phyloP scores from a whole-genome alignment of 1,139 yeast genomes.

The Debaryomycetaceae sp. region DNA sequence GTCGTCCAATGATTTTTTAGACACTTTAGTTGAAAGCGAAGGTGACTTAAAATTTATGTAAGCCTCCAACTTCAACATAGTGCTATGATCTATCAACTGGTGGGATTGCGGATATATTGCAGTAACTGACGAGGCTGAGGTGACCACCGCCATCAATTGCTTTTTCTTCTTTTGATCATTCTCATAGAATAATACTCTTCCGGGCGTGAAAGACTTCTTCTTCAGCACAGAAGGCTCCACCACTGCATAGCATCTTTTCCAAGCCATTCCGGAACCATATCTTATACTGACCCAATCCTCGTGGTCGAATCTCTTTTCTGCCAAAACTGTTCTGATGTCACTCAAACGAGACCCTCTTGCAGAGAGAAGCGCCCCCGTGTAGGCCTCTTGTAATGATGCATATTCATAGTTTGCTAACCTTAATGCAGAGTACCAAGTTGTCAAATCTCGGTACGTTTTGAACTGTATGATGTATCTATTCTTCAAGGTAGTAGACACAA shows the following conservation, averaged over 20 bases:
- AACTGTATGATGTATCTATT: slow-evolving; percentile 83
- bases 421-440: slow-evolving; percentile 76
- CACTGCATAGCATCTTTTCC: slow-evolving; percentile 95
- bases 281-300: slow-evolving; percentile 95
- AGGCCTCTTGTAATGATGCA: slow-evolving; percentile 83
- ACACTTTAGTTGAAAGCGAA: slow-evolving; percentile 28
- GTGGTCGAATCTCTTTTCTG: slow-evolving; percentile 81
- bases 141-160: slow-evolving; percentile 74
- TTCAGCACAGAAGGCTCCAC: slow-evolving; percentile 63
- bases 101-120: slow-evolving; percentile 92
- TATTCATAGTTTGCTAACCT: slow-evolving; percentile 78
- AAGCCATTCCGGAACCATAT: slow-evolving; percentile 96
- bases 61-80: slow-evolving; percentile 87
- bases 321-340: slow-evolving; percentile 79
- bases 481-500: slow-evolving; percentile 86
- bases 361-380: slow-evolving; percentile 88
- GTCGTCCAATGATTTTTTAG: slow-evolving; percentile 45
- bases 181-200: slow-evolving; percentile 62
- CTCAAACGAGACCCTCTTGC: slow-evolving; percentile 84
- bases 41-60: slow-evolving; percentile 59
- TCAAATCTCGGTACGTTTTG: slow-evolving; percentile 52
- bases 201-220: slow-evolving; percentile 43
- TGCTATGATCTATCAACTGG: slow-evolving; percentile 75
- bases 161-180: slow-evolving; percentile 70
- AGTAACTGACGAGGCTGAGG: slow-evolving; percentile 68